phyloP scores from a whole-genome alignment of 148 eudicot genomes.

The Agrostemma githago region DNA sequence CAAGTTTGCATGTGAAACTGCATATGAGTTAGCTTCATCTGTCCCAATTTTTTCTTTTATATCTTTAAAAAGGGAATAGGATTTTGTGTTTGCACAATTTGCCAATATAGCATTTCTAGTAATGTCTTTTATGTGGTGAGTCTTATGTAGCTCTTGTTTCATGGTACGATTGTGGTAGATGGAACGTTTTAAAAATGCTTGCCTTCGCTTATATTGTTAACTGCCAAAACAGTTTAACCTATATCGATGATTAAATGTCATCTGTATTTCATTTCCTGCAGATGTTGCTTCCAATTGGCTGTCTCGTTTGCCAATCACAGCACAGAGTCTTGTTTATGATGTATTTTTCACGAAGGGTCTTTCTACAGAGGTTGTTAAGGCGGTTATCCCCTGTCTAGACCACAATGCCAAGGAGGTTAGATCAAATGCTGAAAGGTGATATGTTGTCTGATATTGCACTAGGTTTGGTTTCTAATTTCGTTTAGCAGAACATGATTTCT shows the following conservation, averaged over 20 bases:
- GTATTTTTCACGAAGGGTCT: conserved; percentile 62
- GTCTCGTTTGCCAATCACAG: conserved; percentile 67
- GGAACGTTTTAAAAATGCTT: background rate
- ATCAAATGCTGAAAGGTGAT: conserved; percentile 87
- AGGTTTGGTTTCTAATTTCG: background rate
- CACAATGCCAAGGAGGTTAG: conserved; percentile 40
- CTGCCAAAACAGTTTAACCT: background rate
- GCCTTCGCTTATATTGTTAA: background rate
- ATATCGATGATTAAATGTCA: background rate
- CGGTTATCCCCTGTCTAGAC: conserved; percentile 64
- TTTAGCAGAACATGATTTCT: background rate
- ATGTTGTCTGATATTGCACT: background rate
- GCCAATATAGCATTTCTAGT: background rate
- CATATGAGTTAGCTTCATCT: background rate
- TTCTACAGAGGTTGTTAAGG: conserved; percentile 59
- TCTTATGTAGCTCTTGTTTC: background rate
- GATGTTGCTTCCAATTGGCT: conserved; percentile 91
- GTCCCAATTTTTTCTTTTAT: background rate
- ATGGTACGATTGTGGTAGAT: background rate
- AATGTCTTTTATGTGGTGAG: background rate
- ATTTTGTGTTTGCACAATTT: background rate
- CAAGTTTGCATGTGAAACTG: background rate
- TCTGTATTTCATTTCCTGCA: conserved; percentile 30
- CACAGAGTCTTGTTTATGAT: conserved; percentile 79
- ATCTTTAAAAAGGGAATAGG: background rate